Conservation (phyloP, 257 asterid genomes). For the Solanum ossicruentum region DNA sequence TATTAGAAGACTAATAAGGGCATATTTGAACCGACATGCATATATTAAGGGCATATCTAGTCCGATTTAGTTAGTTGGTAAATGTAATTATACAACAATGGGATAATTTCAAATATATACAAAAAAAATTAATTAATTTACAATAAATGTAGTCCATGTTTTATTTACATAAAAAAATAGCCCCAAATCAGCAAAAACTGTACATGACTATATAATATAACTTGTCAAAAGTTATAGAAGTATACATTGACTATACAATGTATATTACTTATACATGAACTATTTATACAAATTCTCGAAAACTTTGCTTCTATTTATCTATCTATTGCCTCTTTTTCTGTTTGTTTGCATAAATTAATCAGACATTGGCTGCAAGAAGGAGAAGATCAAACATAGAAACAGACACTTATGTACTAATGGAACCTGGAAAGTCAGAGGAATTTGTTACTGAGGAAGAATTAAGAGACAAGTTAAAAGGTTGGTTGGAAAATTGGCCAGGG, state of each 20-base stretch:
- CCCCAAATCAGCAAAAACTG: no score
- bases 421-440: slow-evolving; percentile 64
- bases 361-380: slow-evolving; percentile 47
- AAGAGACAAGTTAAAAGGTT: slow-evolving; percentile 30
- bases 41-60: background rate
- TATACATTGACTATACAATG: no score
- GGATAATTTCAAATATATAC: no score
- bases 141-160: no score
- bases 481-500: slow-evolving; percentile 69
- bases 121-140: no score
- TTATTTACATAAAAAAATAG: no score
- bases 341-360: background rate
- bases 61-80: background rate
- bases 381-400: slow-evolving; percentile 51
- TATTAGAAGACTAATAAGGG: background rate
- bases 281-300: background rate
- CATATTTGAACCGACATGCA: background rate
- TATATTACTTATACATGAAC: no score
- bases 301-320: background rate
- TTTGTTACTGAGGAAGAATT: slow-evolving; percentile 66
- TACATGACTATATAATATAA: no score
- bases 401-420: slow-evolving; percentile 60
- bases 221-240: no score
- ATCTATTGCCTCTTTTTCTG: background rate
- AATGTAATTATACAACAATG: background rate